These are phyloP conservation scores for Penicillium sp. DNA, from an alignment of 2,329 filamentous ascomycete genomes.

Conservation along the genomic window DNA sequence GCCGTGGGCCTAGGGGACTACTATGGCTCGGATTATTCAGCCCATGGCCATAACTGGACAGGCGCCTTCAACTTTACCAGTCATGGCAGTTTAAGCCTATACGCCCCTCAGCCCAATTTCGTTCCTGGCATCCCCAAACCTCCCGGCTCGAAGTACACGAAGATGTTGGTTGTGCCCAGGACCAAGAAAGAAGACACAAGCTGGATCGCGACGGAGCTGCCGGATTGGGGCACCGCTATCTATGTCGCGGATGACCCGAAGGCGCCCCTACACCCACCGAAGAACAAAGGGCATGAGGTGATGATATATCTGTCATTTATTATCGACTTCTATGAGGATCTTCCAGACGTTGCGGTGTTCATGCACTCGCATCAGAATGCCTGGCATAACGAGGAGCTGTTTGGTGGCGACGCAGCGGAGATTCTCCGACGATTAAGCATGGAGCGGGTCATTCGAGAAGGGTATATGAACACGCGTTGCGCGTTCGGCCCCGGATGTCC, in stretches of 20 bases:
- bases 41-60: constrained; percentile 19
- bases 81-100: constrained; percentile 28
- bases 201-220: constrained; percentile 62
- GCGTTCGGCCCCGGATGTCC: constrained; percentile 64
- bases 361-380: constrained; percentile 63
- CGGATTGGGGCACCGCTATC: constrained; percentile 54
- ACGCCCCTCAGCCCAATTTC: constrained; percentile 42
- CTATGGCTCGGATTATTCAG: constrained; percentile 24
- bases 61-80: constrained; percentile 27
- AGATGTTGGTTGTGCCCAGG: constrained; percentile 61
- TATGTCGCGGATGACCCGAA: constrained; percentile 61
- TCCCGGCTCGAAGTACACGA: constrained; percentile 58
- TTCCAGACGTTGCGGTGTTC: constrained; percentile 66
- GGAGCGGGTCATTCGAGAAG: constrained; percentile 58
- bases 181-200: constrained; percentile 58
- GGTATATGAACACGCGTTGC: constrained; percentile 68
- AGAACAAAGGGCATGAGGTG: constrained; percentile 67
- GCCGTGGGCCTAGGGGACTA: constrained; percentile 47
- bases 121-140: constrained; percentile 49
- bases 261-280: constrained; percentile 58
- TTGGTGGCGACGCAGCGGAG: constrained; percentile 57
- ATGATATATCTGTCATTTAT: constrained; percentile 69
- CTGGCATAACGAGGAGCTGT: constrained; percentile 66
- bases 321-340: constrained; percentile 65
- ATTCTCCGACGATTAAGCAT: constrained; percentile 59